A percentile compares a stretch with the other conserved stretches of the same genome.
Evolutionary conservation across 305 asterid species (phyloP).

Genomic region (Coffea humblotiana): DNA sequence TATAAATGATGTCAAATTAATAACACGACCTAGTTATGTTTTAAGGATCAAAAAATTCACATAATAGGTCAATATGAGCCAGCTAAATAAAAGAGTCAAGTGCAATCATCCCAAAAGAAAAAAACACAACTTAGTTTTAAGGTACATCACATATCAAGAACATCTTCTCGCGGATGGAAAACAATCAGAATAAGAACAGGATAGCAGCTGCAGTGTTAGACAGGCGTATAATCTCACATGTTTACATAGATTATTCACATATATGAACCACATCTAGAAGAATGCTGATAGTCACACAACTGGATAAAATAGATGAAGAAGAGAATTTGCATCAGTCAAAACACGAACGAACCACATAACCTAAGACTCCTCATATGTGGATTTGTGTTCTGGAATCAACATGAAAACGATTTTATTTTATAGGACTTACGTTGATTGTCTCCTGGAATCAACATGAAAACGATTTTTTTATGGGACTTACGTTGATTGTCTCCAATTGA

Average conservation of each 20-base stretch:
- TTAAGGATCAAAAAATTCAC: neutral
- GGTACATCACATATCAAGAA: neutral
- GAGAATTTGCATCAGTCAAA: neutral
- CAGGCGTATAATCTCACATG: neutral
- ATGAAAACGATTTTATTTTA: neutral
- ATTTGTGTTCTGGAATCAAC: neutral
- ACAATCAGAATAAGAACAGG: neutral
- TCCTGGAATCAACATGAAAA: neutral
- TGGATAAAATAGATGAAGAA: too few relatives aligned
- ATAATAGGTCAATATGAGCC: neutral
- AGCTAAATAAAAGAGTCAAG: too few relatives aligned
- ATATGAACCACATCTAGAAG: neutral
- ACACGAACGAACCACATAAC: neutral
- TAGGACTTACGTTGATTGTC: constrained; percentile 15
- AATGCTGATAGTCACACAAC: neutral
- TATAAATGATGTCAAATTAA: neutral
- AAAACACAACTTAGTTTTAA: neutral
- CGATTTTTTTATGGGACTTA: neutral
- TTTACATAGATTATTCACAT: too few relatives aligned
- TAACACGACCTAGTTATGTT: neutral
- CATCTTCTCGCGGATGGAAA: neutral
- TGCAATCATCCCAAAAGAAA: neutral
- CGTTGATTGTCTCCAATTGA: constrained; percentile 38
- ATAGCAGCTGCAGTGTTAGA: neutral
- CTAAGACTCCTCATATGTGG: neutral